Evolutionary conservation across 345 rosid species (phyloP), one percentile per base, ranked within the genome.

Genomic region (Citrus reticulata): DNA sequence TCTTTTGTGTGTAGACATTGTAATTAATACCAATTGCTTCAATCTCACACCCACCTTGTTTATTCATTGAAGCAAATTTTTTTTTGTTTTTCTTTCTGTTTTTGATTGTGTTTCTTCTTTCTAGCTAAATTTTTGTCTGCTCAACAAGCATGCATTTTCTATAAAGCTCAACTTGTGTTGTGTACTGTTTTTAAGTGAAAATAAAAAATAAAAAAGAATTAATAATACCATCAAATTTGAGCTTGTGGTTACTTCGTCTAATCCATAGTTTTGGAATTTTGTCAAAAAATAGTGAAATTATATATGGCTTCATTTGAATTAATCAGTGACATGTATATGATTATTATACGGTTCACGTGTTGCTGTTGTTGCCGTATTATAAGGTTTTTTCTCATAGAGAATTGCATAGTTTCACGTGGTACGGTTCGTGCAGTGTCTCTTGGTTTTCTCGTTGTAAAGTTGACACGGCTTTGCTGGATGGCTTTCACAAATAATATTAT

Each of bases 1-100:
- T 77, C 32, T 81, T 83, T 24, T 75, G 60, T 63, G 9, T 69
- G 30, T 57, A 83, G 76, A 96, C 89, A 73, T 78, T 88, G 90
- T 89, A 93, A 83, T 77, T 85, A 90, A 96, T 90, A 7, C 88
- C 95, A 19, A 84, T 67, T 66, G 93, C 98, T 86, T 94, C 90
- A 54, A 94, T 90, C 86, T 93, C 98, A 78, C 95, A 96, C 1
- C 99, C 98, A 2, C 99, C 98, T 81, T 87, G 88, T 75, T 87
- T 89, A 91, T 87, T 86, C 98, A 92, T 95, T 84, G 91, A 82
- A 83, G 71, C 86, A 70, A 27, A 85, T 42, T 0, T 79, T 81
- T 82, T 58, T 69, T 69, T n/a, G 32, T 55, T 60, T 17, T 69
- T 34, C 59, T 39, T 61, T 6, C 51, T 46, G 51, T 22, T 37